These are phyloP conservation scores for Choiromyces venosus DNA, from an alignment of 495 filamentous ascomycete genomes.

Conservation along the genomic window DNA sequence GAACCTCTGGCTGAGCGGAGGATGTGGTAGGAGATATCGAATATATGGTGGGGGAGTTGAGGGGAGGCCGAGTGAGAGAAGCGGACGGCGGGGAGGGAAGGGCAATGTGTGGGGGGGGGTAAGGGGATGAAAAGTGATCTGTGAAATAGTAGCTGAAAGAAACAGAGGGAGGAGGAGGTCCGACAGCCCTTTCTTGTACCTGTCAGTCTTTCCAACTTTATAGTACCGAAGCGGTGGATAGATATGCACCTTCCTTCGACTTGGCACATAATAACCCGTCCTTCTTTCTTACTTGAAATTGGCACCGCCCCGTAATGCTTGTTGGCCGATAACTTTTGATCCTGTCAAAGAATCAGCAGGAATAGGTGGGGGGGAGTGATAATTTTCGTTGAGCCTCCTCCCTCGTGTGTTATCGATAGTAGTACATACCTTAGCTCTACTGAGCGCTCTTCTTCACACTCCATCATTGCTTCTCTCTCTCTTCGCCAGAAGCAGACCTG, in stretches of 20 bases:
- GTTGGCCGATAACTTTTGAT: background rate
- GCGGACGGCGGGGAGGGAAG: background rate
- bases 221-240: background rate
- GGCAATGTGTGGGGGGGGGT: background rate
- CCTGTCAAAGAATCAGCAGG: background rate
- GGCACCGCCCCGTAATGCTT: background rate
- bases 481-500: background rate
- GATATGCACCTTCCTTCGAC: no score
- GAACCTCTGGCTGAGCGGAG: background rate
- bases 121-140: background rate
- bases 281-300: background rate
- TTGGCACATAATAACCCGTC: conserved; percentile 1
- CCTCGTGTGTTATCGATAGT: background rate
- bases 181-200: background rate
- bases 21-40: background rate
- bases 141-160: background rate
- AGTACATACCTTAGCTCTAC: background rate
- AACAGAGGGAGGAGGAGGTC: background rate
- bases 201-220: background rate
- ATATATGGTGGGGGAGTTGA: background rate
- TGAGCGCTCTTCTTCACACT: background rate
- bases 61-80: background rate
- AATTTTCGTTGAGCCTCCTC: background rate
- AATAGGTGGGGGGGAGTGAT: background rate
- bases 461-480: background rate